Percentiles rank a stretch among this genome's conserved stretches.
Evolutionary conservation across 345 rosid genomes (phyloP).

Genomic region (Salix koriyanagi): DNA sequence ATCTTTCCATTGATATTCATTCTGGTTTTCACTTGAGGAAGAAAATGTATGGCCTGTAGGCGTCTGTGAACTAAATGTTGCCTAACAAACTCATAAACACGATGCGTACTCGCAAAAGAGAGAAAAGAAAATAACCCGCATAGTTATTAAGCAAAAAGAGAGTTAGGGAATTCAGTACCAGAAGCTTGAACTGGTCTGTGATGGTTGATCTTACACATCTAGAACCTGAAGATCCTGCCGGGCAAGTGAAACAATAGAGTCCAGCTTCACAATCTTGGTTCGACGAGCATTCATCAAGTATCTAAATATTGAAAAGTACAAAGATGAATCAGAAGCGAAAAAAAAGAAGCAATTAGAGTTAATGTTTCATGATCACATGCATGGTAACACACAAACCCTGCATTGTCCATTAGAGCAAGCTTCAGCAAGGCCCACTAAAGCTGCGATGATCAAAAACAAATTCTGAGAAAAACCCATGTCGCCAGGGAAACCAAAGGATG

Average conservation of each 20-base stretch:
- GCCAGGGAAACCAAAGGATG: background rate
- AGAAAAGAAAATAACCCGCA: background rate
- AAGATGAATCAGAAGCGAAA: background rate
- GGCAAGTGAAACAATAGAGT: slow-evolving; percentile 53
- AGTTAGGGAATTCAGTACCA: slow-evolving; percentile 27
- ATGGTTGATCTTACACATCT: slow-evolving; percentile 52
- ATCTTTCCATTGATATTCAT: background rate
- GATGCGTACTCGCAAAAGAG: background rate
- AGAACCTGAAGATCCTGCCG: slow-evolving; percentile 41
- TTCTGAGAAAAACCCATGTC: slow-evolving; percentile 26
- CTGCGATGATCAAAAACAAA: slow-evolving; percentile 15
- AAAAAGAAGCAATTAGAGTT: background rate
- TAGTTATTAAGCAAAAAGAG: too few relatives aligned
- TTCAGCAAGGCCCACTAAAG: slow-evolving; percentile 10
- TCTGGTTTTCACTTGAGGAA: background rate
- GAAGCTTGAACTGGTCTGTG: slow-evolving; percentile 57
- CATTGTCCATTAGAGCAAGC: slow-evolving; percentile 37
- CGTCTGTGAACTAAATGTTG: background rate
- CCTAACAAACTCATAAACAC: background rate
- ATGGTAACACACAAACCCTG: slow-evolving; percentile 31
- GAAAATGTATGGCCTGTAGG: background rate
- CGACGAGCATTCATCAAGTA: slow-evolving; percentile 48
- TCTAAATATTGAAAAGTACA: slow-evolving; percentile 3
- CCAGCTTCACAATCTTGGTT: slow-evolving; percentile 62
- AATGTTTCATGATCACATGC: background rate